Evolutionary conservation across 1,139 yeast species (phyloP), one percentile per base, ranked within the genome.

Genomic region (Saccharomycopsis hybrid): DNA sequence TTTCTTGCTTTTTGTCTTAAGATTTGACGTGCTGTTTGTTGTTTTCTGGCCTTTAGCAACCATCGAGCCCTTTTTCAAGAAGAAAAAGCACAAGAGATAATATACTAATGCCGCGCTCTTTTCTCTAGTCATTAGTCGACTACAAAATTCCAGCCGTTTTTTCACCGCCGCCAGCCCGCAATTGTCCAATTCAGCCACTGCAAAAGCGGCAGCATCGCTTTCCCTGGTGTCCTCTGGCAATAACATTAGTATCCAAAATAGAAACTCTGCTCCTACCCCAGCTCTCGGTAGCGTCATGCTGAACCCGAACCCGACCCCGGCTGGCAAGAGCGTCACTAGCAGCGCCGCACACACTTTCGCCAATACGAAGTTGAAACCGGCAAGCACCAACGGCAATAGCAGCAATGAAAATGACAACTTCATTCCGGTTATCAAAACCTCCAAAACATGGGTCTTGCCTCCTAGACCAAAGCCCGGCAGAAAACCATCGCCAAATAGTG

Each of bases 391-490:
- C n/a, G n/a, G n/a, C 35, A 31, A 31, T 11, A 31, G 11, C 9
- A 7, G 7, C 4, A 29, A 29, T 28, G 28, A 29, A 30, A 41
- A 18, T 25, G 45, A 44, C 41, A 35, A 44, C 41, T 44, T 44
- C 28, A 28, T 32, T 24, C 47, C 47, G 29, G 47, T 44, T 49
- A 70, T 72, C 56, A 74, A 74, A 56, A 77, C 83, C 2, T 73
- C 79, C 38, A 76, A 76, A 55, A 72, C 74, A 56, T 80, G 85
- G 85, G 80, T 80, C 1, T 63, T 80, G 41, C 85, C 85, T 1
- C 85, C 85, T 1, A 65, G 85, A 49, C 84, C 85, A 1, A 70
- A 82, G 50, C 82, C 83, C 0, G 83, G 83, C 9, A 66, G 83
- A 47, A 74, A 74, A 57, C 78, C 78, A 8, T 44, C 48, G 9